These are phyloP conservation scores for Aplosporella prunicola DNA, from an alignment of 2,329 filamentous ascomycete species.

Conservation along the genomic window DNA sequence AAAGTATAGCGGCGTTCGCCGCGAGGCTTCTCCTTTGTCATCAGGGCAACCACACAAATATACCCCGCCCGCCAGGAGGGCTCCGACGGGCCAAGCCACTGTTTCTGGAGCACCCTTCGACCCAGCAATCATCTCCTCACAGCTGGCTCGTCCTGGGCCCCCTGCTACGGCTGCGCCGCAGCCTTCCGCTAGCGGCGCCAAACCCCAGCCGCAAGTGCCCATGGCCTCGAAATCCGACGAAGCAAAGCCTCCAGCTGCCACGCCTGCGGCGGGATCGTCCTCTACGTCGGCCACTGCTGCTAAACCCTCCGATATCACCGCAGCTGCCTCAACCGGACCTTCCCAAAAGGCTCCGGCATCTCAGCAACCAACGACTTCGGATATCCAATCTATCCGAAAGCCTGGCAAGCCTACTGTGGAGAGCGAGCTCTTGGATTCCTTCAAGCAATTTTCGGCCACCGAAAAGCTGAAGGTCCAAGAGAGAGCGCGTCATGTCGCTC, in stretches of 20 bases:
- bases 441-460: slow-evolving; percentile 53
- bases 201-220: slow-evolving; percentile 17
- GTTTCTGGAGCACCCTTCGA: slow-evolving; percentile 71
- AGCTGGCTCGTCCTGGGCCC: slow-evolving; percentile 48
- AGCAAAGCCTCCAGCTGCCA: not conserved
- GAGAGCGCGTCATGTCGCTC: slow-evolving; percentile 43
- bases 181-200: slow-evolving; percentile 10
- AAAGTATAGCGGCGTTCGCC: slow-evolving; percentile 91
- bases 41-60: slow-evolving; percentile 62
- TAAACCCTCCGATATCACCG: slow-evolving; percentile 19
- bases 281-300: slow-evolving; percentile 14
- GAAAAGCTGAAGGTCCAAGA: slow-evolving; percentile 54
- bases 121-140: slow-evolving; percentile 84
- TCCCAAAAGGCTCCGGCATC: slow-evolving; percentile 3
- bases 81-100: slow-evolving; percentile 63
- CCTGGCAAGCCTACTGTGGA: slow-evolving; percentile 44
- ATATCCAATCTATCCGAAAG: slow-evolving; percentile 21
- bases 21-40: slow-evolving; percentile 58
- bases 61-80: slow-evolving; percentile 78
- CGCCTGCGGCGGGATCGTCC: not conserved
- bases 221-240: slow-evolving; percentile 9
- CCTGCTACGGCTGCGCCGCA: slow-evolving; percentile 19
- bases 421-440: slow-evolving; percentile 51
- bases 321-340: slow-evolving; percentile 17
- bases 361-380: slow-evolving; percentile 4